Evolutionary conservation across 306 rosid species (phyloP), one percentile per base, ranked within the genome.

Genomic region (Datisca glomerata): DNA sequence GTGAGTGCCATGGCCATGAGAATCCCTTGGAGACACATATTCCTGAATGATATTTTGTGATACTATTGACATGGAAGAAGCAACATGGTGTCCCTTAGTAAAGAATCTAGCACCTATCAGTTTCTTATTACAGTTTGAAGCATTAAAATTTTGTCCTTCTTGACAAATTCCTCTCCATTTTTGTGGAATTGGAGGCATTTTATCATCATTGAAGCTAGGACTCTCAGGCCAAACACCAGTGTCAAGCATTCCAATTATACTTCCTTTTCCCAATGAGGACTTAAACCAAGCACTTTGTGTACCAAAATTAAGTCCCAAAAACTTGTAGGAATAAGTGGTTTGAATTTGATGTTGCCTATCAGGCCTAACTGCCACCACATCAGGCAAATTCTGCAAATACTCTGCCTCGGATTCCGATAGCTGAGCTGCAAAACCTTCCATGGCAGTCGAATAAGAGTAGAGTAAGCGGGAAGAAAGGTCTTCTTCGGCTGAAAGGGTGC

Each of bases 221-320:
- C 82, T 73, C 60, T 82, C 96, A 0, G 94, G 96, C 94, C 94
- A 82, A 37, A 87, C 85, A 47, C 96, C 94, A 1, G 94, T 87
- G 20, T 87, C 96, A 38, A 87, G 93, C 24, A 87, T 71, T 0
- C 96, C 96, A 40, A 87, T 74, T 39, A 87, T 82, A 14, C 78
- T 61, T 41, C 96, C 87, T 1, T 59, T 61, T 5, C 94, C 96
- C 22, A 79, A 71, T 8, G 71, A 58, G 0, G 94, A 75, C 31
- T 74, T 84, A 19, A 61, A 56, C 94, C 93, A 79, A 53, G 76
- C 68, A 21, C 74, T 56, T 42, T 60, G 68, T 51, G 56, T 71
- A 0, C 65, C 21, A 1, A 71, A 63, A 65, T 56, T 50, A 0
- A 82, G 80, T 42, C 96, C 96, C 51, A 87, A 55, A 69, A 87